Evolutionary conservation across 2,329 filamentous ascomycete species (phyloP).

Genomic region (Neophaeococcomyces mojaviensis): DNA sequence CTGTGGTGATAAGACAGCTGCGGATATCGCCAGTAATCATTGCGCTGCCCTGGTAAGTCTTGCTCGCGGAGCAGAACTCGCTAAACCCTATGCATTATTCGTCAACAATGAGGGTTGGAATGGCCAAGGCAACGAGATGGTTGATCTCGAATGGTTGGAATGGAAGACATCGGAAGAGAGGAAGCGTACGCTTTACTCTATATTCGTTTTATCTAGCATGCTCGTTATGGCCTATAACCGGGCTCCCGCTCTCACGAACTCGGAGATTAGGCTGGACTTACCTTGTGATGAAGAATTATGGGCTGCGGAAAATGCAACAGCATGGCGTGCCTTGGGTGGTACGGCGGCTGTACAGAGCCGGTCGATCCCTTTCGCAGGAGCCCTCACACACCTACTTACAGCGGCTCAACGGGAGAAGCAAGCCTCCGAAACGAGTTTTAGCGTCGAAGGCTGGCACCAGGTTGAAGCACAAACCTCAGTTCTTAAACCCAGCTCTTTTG

Average conservation of each 20-base stretch:
- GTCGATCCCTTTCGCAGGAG: slow-evolving; percentile 69
- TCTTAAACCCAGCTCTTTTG: slow-evolving; percentile 79
- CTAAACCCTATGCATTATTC: slow-evolving; percentile 36
- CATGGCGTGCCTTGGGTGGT: slow-evolving; percentile 73
- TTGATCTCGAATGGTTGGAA: slow-evolving; percentile 72
- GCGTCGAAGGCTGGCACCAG: slow-evolving; percentile 28
- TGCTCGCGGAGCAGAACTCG: slow-evolving; percentile 77
- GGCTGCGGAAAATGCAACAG: slow-evolving; percentile 71
- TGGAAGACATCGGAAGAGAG: slow-evolving; percentile 88
- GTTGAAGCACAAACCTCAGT: slow-evolving; percentile 19
- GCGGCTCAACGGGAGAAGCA: slow-evolving; percentile 47
- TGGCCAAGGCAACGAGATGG: slow-evolving; percentile 31
- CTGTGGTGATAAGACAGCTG: slow-evolving; percentile 81
- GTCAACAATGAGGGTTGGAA: slow-evolving; percentile 37
- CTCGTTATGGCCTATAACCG: slow-evolving; percentile 91
- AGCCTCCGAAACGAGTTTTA: slow-evolving; percentile 20
- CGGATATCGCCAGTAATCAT: slow-evolving; percentile 87
- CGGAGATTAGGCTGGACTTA: slow-evolving; percentile 79
- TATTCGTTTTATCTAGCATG: slow-evolving; percentile 86
- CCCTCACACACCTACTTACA: slow-evolving; percentile 70
- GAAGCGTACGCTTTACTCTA: slow-evolving; percentile 83
- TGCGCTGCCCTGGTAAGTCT: slow-evolving; percentile 85
- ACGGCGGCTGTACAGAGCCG: slow-evolving; percentile 60
- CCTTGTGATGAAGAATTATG: slow-evolving; percentile 92
- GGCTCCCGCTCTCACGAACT: slow-evolving; percentile 82